These are phyloP conservation scores for Gyrodon lividus DNA, from an alignment of 768 basidiomycete species.

Conservation along the genomic window DNA sequence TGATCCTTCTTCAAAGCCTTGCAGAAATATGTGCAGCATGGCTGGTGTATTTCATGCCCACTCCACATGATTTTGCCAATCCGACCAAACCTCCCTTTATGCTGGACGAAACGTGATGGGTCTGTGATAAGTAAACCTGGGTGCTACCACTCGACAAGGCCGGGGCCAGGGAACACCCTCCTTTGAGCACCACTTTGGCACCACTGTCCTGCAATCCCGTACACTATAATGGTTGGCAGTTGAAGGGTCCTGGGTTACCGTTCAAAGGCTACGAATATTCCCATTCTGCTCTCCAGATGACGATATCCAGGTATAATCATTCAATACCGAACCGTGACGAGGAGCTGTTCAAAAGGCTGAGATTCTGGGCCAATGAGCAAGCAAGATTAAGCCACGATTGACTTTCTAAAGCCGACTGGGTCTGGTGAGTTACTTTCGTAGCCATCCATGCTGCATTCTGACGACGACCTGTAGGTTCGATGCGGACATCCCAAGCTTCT, in stretches of 20 bases:
- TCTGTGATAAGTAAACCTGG: constrained; percentile 34
- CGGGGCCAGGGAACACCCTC: constrained; percentile 9
- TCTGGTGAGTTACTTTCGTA: constrained; percentile 15
- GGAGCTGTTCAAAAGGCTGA: neutral
- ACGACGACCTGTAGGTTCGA: constrained; percentile 19
- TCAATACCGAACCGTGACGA: constrained; percentile 12
- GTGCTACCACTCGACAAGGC: constrained; percentile 27
- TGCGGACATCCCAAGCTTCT: constrained; percentile 14
- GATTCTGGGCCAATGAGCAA: constrained; percentile 10
- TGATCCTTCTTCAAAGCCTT: constrained; percentile 7
- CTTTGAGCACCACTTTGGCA: constrained; percentile 9
- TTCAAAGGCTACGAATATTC: neutral
- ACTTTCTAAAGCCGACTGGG: constrained; percentile 14
- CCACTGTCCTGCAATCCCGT: constrained; percentile 17
- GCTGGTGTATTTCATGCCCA: constrained; percentile 30
- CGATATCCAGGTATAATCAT: constrained; percentile 28
- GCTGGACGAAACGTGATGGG: constrained; percentile 22
- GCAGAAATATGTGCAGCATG: constrained; percentile 37
- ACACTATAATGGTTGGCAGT: constrained; percentile 18
- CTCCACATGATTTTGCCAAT: neutral
- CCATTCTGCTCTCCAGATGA: constrained; percentile 9
- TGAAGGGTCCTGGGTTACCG: neutral
- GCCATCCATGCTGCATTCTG: neutral
- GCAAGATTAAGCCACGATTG: neutral
- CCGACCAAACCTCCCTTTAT: constrained; percentile 18